Evolutionary conservation across 495 filamentous ascomycete species (phyloP), one percentile per base, ranked within the genome.

Genomic region (Aspergillus nidulans): DNA sequence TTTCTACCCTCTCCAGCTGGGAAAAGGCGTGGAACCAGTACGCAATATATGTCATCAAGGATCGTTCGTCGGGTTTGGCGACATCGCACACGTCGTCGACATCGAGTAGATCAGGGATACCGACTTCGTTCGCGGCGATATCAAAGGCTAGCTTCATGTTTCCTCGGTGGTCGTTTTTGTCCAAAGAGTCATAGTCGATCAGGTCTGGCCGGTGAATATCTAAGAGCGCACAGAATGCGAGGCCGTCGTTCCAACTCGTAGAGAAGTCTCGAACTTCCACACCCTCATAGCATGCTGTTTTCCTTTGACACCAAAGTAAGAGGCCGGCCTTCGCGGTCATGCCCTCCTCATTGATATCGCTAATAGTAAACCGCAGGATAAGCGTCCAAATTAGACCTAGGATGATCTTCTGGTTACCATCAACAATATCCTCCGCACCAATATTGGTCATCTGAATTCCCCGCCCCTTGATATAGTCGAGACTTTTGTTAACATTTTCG

Each of bases 21-120:
- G 92, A 96, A 64, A 98, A 98, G 54, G 94, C 95, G 63, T 98
- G 94, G 80, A 97, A 98, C 94, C 95, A 98, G 71, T 97, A 97
- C 55, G 94, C 94, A 60, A 98, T 97, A 66, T 98, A 98, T 6
- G 94, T 98, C 92, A 98, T 97, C 67, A 98, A 79, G 60, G 88
- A 92, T 54, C 91, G 87, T 69, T 98, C 94, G 62, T 98, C 94
- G 12, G 94, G 94, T 69, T 89, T 92, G 10, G 90, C 83, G 13
- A 98, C 94, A 68, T 97, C 94, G 69, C 91, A 96, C 24, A 97
- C 95, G 76, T 98, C 94, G 69, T 98, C 94, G 3, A 97, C 94
- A 67, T 98, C 94, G 26, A 98, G 82, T 57, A 98, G 74, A 60
- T 92, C 90, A 12, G 94, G 94, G 48, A 98, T 98, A 36, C 95